These are phyloP conservation scores for Sanghuangporus baumii DNA, from an alignment of 1,284 basidiomycete genomes.

Conservation along the genomic window DNA sequence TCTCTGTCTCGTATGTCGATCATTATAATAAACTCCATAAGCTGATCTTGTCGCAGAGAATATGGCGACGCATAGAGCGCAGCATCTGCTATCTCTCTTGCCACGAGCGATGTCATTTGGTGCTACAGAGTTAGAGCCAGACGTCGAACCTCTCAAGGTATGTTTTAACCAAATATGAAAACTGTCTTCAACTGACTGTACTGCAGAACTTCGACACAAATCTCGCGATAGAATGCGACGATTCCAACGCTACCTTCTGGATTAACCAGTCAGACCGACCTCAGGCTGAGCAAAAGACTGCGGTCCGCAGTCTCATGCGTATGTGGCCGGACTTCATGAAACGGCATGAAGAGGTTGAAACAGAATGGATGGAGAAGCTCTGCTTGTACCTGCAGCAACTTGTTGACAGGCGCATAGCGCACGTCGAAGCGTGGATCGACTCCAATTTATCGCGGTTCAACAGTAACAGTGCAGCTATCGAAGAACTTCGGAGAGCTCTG, in stretches of 20 bases:
- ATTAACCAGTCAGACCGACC: constrained; percentile 23
- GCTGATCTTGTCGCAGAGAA: constrained; percentile 37
- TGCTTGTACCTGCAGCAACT: constrained; percentile 33
- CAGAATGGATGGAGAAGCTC: constrained; percentile 36
- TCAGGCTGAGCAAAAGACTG: constrained; percentile 26
- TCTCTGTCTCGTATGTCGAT: constrained; percentile 46
- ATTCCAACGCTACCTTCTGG: constrained; percentile 33
- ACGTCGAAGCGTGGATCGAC: constrained; percentile 45
- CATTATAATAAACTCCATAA: neutral
- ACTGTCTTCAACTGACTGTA: neutral
- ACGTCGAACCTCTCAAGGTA: constrained; percentile 47
- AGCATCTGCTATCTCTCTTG: constrained; percentile 36
- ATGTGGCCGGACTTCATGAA: constrained; percentile 29
- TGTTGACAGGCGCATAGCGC: constrained; percentile 35
- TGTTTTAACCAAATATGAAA: neutral
- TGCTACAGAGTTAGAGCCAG: constrained; percentile 38
- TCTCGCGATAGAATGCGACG: constrained; percentile 30
- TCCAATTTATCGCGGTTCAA: constrained; percentile 45
- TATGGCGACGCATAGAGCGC: constrained; percentile 47
- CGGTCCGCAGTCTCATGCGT: constrained; percentile 26
- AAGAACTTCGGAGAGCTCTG: constrained; percentile 39
- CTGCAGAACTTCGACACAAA: constrained; percentile 47
- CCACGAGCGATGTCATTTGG: constrained; percentile 42
- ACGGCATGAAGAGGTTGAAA: constrained; percentile 32
- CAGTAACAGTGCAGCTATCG: constrained; percentile 37